These are phyloP conservation scores for Dichomitus squalens DNA, from an alignment of 1,284 basidiomycete species.

Conservation along the genomic window DNA sequence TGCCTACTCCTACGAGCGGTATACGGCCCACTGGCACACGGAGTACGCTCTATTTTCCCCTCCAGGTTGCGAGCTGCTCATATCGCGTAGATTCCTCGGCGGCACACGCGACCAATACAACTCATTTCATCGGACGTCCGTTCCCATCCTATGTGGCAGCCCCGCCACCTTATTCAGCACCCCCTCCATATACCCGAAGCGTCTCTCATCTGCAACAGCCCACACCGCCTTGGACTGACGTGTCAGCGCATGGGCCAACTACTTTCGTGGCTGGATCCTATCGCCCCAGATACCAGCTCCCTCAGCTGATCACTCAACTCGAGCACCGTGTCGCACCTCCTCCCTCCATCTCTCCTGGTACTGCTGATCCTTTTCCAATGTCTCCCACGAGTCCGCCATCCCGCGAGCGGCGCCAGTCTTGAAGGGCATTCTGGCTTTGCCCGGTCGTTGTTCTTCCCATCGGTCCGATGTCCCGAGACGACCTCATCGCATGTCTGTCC, in stretches of 20 bases:
- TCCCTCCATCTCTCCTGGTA: slow-evolving; percentile 5
- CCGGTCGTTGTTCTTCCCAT: neutral
- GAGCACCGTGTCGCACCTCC: slow-evolving; percentile 7
- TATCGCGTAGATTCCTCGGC: neutral
- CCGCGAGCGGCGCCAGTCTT: neutral
- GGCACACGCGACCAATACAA: neutral
- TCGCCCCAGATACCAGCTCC: slow-evolving; percentile 8
- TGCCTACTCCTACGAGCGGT: neutral
- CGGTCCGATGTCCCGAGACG: neutral
- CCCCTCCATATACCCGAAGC: neutral
- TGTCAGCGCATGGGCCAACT: neutral
- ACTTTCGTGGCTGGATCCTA: slow-evolving; percentile 6
- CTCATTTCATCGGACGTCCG: slow-evolving; percentile 8
- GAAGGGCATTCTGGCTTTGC: neutral
- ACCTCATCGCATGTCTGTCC: neutral
- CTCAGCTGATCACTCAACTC: slow-evolving; percentile 11
- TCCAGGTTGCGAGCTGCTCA: neutral
- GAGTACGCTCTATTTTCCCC: neutral
- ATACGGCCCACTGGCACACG: neutral
- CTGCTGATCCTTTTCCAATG: slow-evolving; percentile 3
- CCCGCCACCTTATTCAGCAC: neutral
- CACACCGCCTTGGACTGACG: neutral
- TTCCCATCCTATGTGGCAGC: slow-evolving; percentile 3
- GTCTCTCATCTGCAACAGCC: slow-evolving; percentile 1
- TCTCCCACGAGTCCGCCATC: neutral